phyloP scores from a whole-genome alignment of 192 early-diverging fungal genomes.

The Backusella tuberculispora region DNA sequence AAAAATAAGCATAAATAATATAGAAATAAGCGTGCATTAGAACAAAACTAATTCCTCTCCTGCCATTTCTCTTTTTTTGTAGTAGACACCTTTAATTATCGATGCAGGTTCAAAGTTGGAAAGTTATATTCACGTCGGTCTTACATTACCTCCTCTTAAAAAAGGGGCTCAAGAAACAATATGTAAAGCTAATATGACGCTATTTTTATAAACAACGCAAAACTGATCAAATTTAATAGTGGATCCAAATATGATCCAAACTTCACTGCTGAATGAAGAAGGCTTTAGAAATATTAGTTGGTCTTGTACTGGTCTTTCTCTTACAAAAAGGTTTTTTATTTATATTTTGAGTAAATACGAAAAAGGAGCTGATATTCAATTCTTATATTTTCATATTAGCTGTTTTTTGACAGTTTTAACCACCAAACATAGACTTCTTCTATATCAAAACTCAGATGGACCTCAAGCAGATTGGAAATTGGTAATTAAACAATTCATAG shows the following conservation, averaged over 20 bases:
- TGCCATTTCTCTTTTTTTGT: background rate
- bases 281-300: background rate
- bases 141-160: background rate
- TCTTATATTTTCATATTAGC: background rate
- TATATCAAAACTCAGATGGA: constrained; percentile 13
- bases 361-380: background rate
- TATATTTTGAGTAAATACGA: background rate
- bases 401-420: constrained; percentile 15
- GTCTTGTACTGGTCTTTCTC: background rate
- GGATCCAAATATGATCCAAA: background rate
- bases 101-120: constrained; percentile 1
- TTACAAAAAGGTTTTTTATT: background rate
- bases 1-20: background rate
- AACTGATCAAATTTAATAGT: background rate
- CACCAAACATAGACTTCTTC: constrained; percentile 10
- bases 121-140: background rate
- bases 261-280: background rate
- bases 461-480: constrained; percentile 9
- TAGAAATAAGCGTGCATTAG: background rate
- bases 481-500: background rate
- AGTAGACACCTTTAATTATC: constrained; percentile 15
- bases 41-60: background rate
- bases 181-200: background rate
- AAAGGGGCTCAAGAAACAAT: background rate
- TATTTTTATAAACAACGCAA: too few relatives aligned